phyloP scores from a whole-genome alignment of 495 filamentous ascomycete genomes.

The Penicillium daleae region DNA sequence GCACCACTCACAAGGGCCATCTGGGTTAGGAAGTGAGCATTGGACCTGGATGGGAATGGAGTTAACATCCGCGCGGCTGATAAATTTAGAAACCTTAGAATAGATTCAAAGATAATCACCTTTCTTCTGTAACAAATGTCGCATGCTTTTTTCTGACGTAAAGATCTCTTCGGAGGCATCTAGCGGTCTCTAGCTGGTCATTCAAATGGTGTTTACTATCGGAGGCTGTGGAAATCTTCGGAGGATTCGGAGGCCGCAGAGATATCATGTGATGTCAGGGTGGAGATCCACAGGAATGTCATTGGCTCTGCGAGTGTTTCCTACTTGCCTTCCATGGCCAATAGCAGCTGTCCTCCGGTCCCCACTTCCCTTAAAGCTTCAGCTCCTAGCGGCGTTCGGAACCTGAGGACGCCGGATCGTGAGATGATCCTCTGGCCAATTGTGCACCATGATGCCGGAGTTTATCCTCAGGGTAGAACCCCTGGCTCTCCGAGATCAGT shows the following conservation, averaged over 20 bases:
- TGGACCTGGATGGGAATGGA: conserved; percentile 1
- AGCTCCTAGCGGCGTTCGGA: background rate
- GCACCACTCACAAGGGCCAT: conserved; percentile 26
- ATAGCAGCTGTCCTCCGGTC: background rate
- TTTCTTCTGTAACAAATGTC: conserved; percentile 16
- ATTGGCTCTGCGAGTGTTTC: too few relatives aligned
- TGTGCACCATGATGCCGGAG: background rate
- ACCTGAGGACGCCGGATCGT: background rate
- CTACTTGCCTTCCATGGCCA: too few relatives aligned
- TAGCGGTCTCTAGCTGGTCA: background rate
- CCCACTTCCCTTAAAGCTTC: conserved; percentile 1
- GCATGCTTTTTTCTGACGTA: conserved; percentile 15
- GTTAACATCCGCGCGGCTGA: background rate
- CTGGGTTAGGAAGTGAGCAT: conserved; percentile 15
- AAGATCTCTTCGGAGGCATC: background rate
- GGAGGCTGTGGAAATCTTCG: background rate
- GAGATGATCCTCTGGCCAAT: background rate
- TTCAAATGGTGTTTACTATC: background rate
- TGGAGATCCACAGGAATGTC: background rate
- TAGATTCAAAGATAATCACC: background rate
- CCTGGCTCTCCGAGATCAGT: background rate
- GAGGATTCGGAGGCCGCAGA: conserved; percentile 7
- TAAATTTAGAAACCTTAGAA: background rate
- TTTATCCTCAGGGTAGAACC: background rate
- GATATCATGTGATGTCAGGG: background rate